These are phyloP conservation scores for Neurospora tetrasperma DNA, from an alignment of 495 filamentous ascomycete genomes.

Conservation along the genomic window DNA sequence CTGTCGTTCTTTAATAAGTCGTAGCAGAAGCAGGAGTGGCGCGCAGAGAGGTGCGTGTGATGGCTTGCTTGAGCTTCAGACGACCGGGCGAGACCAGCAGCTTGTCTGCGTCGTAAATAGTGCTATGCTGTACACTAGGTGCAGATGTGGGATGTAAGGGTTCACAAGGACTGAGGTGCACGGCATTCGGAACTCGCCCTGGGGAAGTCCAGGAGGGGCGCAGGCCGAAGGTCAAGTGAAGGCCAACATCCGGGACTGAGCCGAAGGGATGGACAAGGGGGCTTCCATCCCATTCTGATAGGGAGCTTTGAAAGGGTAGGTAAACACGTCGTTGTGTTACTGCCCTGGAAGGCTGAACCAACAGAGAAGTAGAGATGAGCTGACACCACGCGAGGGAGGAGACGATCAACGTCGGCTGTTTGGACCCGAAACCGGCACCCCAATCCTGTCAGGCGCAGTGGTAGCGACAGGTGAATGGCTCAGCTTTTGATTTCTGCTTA, in stretches of 20 bases:
- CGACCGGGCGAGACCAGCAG: not conserved
- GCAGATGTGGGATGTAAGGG: not conserved
- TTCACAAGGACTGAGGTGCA: not conserved
- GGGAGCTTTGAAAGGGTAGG: not conserved
- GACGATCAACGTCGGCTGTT: not conserved
- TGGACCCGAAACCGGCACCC: not conserved
- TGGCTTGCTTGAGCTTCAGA: not conserved
- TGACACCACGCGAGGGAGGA: not conserved
- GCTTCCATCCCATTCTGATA: not conserved
- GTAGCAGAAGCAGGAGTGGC: not conserved
- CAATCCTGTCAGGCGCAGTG: not conserved
- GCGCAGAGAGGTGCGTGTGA: not conserved
- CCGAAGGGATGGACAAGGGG: not conserved
- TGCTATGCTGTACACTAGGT: not conserved
- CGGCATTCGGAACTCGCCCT: not conserved
- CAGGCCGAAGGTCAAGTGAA: not conserved
- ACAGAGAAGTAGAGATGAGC: not conserved
- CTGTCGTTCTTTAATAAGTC: slow-evolving; percentile 2
- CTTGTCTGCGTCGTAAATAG: not conserved
- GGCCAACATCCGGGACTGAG: not conserved
- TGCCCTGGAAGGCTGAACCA: not conserved
- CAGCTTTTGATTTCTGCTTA: not conserved
- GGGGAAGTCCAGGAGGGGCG: not conserved
- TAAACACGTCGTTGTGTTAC: not conserved
- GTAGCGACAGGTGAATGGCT: not conserved